phyloP scores from a whole-genome alignment of 371 early-diverging fungal genomes.

The Phascolomyces articulosus region DNA sequence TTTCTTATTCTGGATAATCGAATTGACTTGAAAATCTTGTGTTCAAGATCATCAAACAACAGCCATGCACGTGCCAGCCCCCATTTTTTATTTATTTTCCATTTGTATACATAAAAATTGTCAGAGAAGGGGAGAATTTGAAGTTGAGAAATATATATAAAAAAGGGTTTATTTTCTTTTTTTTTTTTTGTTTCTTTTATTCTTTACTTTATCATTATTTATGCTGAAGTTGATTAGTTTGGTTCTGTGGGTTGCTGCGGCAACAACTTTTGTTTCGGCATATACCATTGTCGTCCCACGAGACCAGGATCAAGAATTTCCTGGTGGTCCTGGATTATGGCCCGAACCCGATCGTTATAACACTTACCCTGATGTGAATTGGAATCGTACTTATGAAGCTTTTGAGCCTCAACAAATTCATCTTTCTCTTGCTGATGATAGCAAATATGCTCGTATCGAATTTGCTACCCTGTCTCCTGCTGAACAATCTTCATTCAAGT shows the following conservation, averaged over 20 bases:
- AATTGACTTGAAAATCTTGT: too few relatives aligned
- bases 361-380: slow-evolving; percentile 16
- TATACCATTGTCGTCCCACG: neutral
- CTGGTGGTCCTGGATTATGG: slow-evolving; percentile 26
- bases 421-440: slow-evolving; percentile 34
- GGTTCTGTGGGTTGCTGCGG: neutral
- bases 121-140: too few relatives aligned
- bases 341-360: slow-evolving; percentile 29
- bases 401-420: slow-evolving; percentile 50
- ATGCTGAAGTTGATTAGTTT: neutral
- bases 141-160: too few relatives aligned
- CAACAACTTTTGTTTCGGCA: neutral
- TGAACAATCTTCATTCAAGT: slow-evolving; percentile 25
- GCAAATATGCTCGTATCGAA: slow-evolving; percentile 38
- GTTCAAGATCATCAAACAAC: too few relatives aligned
- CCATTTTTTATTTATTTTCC: too few relatives aligned
- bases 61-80: too few relatives aligned
- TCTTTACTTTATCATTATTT: neutral
- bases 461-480: slow-evolving; percentile 37
- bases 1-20: neutral
- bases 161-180: too few relatives aligned
- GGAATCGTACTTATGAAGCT: slow-evolving; percentile 37
- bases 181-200: too few relatives aligned
- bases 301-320: neutral
- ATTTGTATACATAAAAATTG: too few relatives aligned